Conservation (phyloP, 331 rosid genomes). For the Quercus phellos region DNA sequence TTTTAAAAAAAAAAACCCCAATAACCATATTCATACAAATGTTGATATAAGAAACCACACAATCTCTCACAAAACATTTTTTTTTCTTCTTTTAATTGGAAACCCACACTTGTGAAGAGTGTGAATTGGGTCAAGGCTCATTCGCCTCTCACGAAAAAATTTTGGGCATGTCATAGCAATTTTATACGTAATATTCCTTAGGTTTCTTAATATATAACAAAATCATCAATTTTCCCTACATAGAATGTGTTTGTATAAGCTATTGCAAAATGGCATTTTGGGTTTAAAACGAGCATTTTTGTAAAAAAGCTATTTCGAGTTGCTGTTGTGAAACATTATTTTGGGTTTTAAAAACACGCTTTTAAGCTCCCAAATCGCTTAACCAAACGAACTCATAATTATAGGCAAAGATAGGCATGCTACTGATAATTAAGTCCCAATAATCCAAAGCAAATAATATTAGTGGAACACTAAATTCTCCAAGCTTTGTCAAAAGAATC, state of each 20-base stretch:
- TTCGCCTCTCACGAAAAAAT: too few relatives aligned
- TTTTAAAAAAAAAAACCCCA: neutral
- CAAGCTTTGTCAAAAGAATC: too few relatives aligned
- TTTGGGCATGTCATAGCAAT: neutral
- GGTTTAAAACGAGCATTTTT: too few relatives aligned
- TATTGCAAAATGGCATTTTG: too few relatives aligned
- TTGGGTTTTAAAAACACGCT: too few relatives aligned
- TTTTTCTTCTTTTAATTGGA: too few relatives aligned
- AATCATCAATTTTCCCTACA: neutral
- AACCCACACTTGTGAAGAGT: too few relatives aligned
- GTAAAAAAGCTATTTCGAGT: too few relatives aligned
- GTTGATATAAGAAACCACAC: neutral
- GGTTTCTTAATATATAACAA: neutral
- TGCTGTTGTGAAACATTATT: too few relatives aligned
- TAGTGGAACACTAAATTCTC: neutral
- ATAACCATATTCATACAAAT: neutral
- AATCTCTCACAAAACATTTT: neutral
- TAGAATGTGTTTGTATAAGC: too few relatives aligned
- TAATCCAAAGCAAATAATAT: neutral
- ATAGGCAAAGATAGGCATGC: neutral
- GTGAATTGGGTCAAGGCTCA: too few relatives aligned
- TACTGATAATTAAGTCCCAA: neutral
- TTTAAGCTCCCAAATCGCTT: too few relatives aligned
- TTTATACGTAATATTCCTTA: neutral
- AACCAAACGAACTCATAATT: neutral